Percentiles rank a stretch among this genome's conserved stretches.
Conservation (phyloP, 2,329 filamentous ascomycete species). For the Lachnellula subtilissima region DNA sequence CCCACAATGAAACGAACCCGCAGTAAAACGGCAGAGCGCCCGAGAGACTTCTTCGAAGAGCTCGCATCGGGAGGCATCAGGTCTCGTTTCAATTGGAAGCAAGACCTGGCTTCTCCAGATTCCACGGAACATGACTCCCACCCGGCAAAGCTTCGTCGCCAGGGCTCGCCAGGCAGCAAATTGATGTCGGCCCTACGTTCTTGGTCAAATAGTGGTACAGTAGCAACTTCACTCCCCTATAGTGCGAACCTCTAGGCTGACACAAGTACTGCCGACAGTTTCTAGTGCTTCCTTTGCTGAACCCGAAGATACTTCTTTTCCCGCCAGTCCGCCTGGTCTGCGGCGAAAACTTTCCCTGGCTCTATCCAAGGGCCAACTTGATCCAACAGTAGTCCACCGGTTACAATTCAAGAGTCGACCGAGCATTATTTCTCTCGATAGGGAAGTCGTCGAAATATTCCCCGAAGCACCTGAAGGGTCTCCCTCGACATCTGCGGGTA, state of each 20-base stretch:
- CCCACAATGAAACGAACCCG: conserved; percentile 21
- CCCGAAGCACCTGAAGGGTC: conserved; percentile 8
- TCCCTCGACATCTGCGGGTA: conserved; percentile 26
- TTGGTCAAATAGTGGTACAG: conserved; percentile 36
- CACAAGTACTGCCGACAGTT: conserved; percentile 8
- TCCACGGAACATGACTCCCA: conserved; percentile 20
- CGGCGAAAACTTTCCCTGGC: conserved; percentile 37
- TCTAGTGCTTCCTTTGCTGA: conserved; percentile 16
- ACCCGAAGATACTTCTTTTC: background rate
- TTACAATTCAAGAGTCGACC: conserved; percentile 36
- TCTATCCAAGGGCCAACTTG: conserved; percentile 35
- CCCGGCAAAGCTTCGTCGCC: conserved; percentile 36
- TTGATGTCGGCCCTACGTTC: conserved; percentile 40
- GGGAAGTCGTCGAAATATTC: conserved; percentile 19
- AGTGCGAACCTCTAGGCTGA: background rate
- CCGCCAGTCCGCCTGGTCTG: conserved; percentile 12
- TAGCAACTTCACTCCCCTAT: background rate
- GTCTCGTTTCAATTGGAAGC: background rate
- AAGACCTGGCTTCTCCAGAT: conserved; percentile 18
- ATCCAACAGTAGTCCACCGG: conserved; percentile 42
- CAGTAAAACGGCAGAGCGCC: conserved; percentile 9
- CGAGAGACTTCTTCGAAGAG: background rate
- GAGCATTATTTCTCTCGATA: conserved; percentile 34
- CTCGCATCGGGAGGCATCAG: background rate
- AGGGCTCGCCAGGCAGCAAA: conserved; percentile 32